These are phyloP conservation scores for Yamadazyma philogaea DNA, from an alignment of 805 yeast genomes.

Conservation along the genomic window DNA sequence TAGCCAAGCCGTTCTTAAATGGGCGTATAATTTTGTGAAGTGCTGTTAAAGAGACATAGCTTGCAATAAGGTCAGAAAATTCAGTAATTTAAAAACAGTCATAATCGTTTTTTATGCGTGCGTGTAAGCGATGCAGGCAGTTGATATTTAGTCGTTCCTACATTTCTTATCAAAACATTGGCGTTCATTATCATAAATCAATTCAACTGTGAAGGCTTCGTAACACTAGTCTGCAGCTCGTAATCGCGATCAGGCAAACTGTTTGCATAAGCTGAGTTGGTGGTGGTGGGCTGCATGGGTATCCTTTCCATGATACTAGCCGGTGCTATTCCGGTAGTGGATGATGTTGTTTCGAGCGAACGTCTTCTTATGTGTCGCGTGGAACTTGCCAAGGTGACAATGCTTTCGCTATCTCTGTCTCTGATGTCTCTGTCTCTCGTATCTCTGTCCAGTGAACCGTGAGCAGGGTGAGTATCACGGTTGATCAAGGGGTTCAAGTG, in stretches of 20 bases:
- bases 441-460: slow-evolving; percentile 18
- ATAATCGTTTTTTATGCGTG: no score
- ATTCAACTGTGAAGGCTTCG: slow-evolving; percentile 3
- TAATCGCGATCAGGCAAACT: slow-evolving; percentile 13
- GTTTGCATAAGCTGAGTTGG: slow-evolving; percentile 22
- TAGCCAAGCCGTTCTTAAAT: no score
- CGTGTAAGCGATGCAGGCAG: no score
- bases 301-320: slow-evolving; percentile 65
- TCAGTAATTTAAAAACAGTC: no score
- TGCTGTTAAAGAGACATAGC: no score
- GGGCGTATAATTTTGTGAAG: no score
- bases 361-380: slow-evolving; percentile 38
- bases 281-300: slow-evolving; percentile 29
- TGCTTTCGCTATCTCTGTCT: slow-evolving; percentile 42
- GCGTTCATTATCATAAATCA: background rate
- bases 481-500: slow-evolving; percentile 10
- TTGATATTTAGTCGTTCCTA: background rate
- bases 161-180: background rate
- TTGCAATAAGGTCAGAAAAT: no score
- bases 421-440: slow-evolving; percentile 4
- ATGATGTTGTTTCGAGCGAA: slow-evolving; percentile 54
- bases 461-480: slow-evolving; percentile 46
- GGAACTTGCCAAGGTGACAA: slow-evolving; percentile 42
- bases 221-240: slow-evolving; percentile 8
- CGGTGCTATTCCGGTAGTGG: slow-evolving; percentile 69